Evolutionary conservation across 768 basidiomycete species (phyloP).

Genomic region (Leccinum incarnatum): DNA sequence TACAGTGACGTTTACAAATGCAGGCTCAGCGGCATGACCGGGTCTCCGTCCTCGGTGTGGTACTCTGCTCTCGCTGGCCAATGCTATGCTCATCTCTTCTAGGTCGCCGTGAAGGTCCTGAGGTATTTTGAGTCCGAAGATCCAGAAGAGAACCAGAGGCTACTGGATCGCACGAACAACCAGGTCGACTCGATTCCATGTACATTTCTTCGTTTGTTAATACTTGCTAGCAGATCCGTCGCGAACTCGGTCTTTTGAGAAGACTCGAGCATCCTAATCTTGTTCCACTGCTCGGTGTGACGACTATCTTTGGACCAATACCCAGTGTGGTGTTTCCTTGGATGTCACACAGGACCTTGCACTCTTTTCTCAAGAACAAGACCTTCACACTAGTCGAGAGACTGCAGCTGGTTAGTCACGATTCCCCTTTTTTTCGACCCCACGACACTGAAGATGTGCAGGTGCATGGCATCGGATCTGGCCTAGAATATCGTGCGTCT

Average conservation of each 20-base stretch:
- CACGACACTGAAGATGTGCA: neutral
- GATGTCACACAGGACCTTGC: constrained; percentile 1
- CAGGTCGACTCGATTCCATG: neutral
- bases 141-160: neutral
- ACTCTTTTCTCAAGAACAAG: neutral
- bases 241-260: constrained; percentile 2
- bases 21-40: neutral
- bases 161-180: neutral
- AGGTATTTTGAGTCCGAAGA: neutral
- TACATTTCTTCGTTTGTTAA: neutral
- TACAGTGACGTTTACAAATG: constrained; percentile 8
- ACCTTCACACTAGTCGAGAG: neutral
- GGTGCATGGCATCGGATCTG: neutral
- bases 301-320: neutral
- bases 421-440: neutral
- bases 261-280: constrained; percentile 2
- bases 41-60: neutral
- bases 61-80: neutral
- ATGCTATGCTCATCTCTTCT: neutral
- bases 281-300: neutral
- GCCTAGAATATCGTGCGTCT: neutral
- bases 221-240: neutral
- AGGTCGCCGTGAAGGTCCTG: neutral
- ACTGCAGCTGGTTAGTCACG: neutral
- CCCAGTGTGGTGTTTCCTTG: neutral